These are phyloP conservation scores for Chrysochromulina parva DNA, from an alignment of 78 protist genomes.

Conservation along the genomic window DNA sequence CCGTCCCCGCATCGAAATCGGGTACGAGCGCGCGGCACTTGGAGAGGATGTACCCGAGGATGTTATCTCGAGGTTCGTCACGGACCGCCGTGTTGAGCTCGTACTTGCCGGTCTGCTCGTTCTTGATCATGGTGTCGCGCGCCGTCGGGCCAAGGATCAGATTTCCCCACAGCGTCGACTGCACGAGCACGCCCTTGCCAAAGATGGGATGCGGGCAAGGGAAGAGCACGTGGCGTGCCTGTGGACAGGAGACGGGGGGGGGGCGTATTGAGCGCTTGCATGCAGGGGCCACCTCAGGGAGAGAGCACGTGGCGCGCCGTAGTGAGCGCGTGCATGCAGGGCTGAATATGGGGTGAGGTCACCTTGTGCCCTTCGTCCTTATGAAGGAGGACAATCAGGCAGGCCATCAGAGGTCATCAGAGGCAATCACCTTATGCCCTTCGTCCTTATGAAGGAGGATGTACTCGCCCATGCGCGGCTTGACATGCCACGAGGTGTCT, in stretches of 20 bases:
- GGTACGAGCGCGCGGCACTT: neutral
- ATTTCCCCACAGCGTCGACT: conserved; percentile 22
- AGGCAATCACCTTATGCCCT: too few species aligned
- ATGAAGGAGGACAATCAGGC: too few species aligned
- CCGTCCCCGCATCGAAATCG: neutral
- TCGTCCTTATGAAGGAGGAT: neutral
- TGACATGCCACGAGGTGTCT: neutral
- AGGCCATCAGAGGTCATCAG: too few species aligned
- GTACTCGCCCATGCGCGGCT: conserved; percentile 22
- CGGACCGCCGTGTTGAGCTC: neutral
- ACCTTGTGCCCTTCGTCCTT: neutral
- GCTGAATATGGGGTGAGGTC: too few species aligned
- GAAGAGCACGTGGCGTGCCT: neutral
- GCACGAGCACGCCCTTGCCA: conserved; percentile 27
- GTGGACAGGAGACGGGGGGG: neutral
- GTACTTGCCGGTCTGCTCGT: neutral
- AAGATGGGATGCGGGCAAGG: neutral
- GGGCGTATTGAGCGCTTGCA: neutral
- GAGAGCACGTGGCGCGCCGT: neutral
- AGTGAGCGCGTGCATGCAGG: neutral
- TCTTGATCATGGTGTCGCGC: neutral
- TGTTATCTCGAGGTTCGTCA: neutral
- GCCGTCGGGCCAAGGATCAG: conserved; percentile 34
- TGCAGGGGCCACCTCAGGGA: too few species aligned
- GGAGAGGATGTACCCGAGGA: neutral